Evolutionary conservation across 768 basidiomycete genomes (phyloP).

Genomic region (Leucocoprinus birnbaumii): DNA sequence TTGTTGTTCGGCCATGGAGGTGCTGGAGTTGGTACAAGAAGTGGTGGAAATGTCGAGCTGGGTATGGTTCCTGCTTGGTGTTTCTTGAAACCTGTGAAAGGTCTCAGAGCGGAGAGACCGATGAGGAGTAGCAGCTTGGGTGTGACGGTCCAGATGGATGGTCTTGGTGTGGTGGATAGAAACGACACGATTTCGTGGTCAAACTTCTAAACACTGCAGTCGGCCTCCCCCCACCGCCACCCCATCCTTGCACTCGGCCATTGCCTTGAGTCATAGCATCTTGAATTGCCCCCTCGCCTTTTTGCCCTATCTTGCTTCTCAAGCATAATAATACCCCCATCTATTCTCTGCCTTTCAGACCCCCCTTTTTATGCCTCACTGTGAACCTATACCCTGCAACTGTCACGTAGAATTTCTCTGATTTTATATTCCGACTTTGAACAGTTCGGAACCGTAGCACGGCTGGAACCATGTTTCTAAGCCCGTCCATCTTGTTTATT

Average conservation of each 20-base stretch:
- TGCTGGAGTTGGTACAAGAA: background rate
- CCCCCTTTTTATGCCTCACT: too few relatives aligned
- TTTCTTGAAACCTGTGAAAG: conserved; percentile 63
- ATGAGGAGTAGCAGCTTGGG: conserved; percentile 63
- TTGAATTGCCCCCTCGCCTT: too few relatives aligned
- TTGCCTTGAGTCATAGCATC: background rate
- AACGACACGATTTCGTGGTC: conserved; percentile 68
- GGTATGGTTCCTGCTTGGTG: conserved; percentile 79
- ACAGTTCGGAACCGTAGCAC: too few relatives aligned
- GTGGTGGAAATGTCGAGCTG: conserved; percentile 45
- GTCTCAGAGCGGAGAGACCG: conserved; percentile 59
- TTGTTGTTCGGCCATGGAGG: conserved; percentile 12
- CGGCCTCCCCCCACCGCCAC: background rate
- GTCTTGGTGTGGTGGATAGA: conserved; percentile 33
- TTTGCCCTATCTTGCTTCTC: too few relatives aligned
- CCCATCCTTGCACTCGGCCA: background rate
- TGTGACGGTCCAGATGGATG: conserved; percentile 53
- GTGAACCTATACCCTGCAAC: too few relatives aligned
- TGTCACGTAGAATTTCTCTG: too few relatives aligned
- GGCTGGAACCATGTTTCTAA: too few relatives aligned
- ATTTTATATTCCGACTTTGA: too few relatives aligned
- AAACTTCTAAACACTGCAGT: conserved; percentile 41
- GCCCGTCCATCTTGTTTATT: too few relatives aligned
- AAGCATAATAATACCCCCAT: too few relatives aligned
- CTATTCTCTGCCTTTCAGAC: too few relatives aligned